These are phyloP conservation scores for Termitomyces heimii DNA, from an alignment of 768 basidiomycete genomes.

Conservation along the genomic window DNA sequence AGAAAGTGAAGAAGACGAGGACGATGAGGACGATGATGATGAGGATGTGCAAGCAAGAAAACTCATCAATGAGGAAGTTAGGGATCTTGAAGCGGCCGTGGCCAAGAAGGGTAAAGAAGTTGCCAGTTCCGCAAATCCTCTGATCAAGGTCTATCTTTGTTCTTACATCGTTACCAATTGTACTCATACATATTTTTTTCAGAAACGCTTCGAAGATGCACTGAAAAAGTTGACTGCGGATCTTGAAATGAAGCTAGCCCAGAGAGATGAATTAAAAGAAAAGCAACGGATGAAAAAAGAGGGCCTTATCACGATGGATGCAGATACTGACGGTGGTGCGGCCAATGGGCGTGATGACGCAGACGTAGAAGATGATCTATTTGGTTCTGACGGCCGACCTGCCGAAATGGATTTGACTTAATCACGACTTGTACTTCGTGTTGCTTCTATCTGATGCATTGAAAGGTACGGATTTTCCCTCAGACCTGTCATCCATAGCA, in stretches of 20 bases:
- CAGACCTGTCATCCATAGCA: too few relatives aligned
- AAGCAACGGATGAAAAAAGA: constrained; percentile 67
- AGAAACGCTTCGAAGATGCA: constrained; percentile 94
- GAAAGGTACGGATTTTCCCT: too few relatives aligned
- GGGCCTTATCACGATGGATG: constrained; percentile 40
- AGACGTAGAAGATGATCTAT: constrained; percentile 31
- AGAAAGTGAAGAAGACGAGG: constrained; percentile 63
- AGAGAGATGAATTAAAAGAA: constrained; percentile 77
- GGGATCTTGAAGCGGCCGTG: constrained; percentile 84
- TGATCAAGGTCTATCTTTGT: constrained; percentile 60
- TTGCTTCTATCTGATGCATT: too few relatives aligned
- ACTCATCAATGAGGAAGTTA: constrained; percentile 82
- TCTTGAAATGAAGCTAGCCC: constrained; percentile 76
- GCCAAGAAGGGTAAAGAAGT: constrained; percentile 82
- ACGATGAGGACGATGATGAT: constrained; percentile 81
- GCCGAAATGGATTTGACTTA: constrained; percentile 29
- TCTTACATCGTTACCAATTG: background rate
- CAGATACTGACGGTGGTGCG: constrained; percentile 30
- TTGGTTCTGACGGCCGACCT: constrained; percentile 42
- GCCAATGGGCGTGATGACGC: constrained; percentile 22
- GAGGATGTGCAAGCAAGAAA: constrained; percentile 75
- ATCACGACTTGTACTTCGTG: background rate
- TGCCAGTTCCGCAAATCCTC: constrained; percentile 75
- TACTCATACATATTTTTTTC: constrained; percentile 1
- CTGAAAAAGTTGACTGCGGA: constrained; percentile 84